Evolutionary conservation across 2,329 filamentous ascomycete species (phyloP).

Genomic region (Westerdykella sp.): DNA sequence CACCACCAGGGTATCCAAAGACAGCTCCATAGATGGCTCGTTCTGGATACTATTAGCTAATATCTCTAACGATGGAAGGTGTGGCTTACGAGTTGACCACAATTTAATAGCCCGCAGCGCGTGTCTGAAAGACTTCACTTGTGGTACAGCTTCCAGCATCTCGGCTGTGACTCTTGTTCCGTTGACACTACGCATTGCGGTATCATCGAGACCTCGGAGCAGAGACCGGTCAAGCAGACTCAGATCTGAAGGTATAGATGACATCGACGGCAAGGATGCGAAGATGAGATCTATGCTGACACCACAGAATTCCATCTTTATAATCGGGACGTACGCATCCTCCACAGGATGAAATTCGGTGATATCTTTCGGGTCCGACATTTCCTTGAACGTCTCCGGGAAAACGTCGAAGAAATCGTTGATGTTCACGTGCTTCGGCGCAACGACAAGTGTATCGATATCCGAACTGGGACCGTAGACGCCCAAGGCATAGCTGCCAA

Average conservation of each 20-base stretch:
- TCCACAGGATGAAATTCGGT: conserved; percentile 78
- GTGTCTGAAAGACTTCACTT: conserved; percentile 81
- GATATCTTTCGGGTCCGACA: conserved; percentile 72
- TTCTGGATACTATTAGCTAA: conserved; percentile 34
- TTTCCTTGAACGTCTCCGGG: conserved; percentile 68
- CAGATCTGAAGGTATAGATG: conserved; percentile 48
- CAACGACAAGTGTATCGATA: conserved; percentile 93
- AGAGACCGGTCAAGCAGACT: conserved; percentile 77
- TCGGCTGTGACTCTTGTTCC: conserved; percentile 92
- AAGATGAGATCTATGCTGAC: conserved; percentile 92
- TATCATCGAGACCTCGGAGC: conserved; percentile 78
- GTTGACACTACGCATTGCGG: conserved; percentile 82
- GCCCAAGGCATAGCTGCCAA: conserved; percentile 89
- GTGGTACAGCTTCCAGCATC: conserved; percentile 81
- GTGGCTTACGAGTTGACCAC: conserved; percentile 68
- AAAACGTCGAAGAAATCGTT: conserved; percentile 91
- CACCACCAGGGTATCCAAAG: conserved; percentile 91
- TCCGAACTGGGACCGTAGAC: conserved; percentile 90
- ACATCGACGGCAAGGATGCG: conserved; percentile 37
- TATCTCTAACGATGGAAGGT: neutral
- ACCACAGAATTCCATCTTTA: conserved; percentile 85
- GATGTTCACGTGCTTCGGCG: conserved; percentile 78
- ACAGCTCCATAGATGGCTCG: conserved; percentile 94
- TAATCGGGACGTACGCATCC: conserved; percentile 92
- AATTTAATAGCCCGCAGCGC: conserved; percentile 90